Evolutionary conservation across 441 rosid genomes (phyloP).

Genomic region (Isatis lusitanica): DNA sequence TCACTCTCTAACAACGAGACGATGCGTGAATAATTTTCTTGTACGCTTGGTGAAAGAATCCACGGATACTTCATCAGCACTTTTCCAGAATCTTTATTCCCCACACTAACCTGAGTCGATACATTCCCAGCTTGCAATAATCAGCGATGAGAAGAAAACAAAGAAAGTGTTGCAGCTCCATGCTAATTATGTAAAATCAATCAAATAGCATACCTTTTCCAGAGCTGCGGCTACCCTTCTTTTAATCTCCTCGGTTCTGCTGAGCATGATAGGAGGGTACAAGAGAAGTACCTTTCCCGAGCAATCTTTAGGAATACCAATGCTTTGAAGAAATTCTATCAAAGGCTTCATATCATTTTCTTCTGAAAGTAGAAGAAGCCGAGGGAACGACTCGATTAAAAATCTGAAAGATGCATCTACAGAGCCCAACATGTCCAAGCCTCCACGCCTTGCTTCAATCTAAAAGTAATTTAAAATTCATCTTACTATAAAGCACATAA

Average conservation of each 20-base stretch:
- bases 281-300: conserved; percentile 56
- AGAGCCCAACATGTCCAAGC: conserved; percentile 65
- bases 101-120: conserved; percentile 48
- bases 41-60: conserved; percentile 70
- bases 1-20: conserved; percentile 52
- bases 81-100: conserved; percentile 52
- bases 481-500: conserved; percentile 4
- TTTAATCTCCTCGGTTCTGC: conserved; percentile 42
- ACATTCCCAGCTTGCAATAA: conserved; percentile 18
- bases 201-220: conserved; percentile 50
- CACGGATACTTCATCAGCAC: conserved; percentile 80
- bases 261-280: conserved; percentile 67
- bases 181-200: conserved; percentile 15
- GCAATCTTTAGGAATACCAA: conserved; percentile 51
- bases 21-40: conserved; percentile 59
- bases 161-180: conserved; percentile 8
- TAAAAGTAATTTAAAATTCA: conserved; percentile 12
- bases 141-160: conserved; percentile 25
- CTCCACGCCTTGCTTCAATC: conserved; percentile 97
- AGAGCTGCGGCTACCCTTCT: conserved; percentile 44
- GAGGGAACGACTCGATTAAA: conserved; percentile 84
- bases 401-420: conserved; percentile 58
- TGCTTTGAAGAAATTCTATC: conserved; percentile 52
- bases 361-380: conserved; percentile 58
- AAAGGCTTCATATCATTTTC: conserved; percentile 63